Evolutionary conservation across 345 rosid species (phyloP), one percentile per base, ranked within the genome.

Genomic region (Salix arbutifolia): DNA sequence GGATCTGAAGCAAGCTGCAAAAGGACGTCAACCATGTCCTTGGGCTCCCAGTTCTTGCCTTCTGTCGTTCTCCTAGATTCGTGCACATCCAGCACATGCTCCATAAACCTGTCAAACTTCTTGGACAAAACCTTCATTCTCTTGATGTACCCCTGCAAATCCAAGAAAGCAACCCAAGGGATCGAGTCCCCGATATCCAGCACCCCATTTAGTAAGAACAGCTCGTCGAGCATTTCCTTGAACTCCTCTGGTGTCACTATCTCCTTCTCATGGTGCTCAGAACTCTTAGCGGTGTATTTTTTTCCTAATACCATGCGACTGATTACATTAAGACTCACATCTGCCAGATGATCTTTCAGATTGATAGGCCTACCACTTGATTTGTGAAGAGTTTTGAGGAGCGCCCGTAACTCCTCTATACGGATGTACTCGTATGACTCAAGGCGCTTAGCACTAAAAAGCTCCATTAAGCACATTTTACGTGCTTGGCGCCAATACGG

Each of bases 401-500:
- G 72, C 17, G 77, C 38, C 5, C 67, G 80, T 14, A 83, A 8
- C 77, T 91, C 96, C 74, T 91, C 88, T 30, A 25, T 74, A 61
- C 96, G 75, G 25, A 88, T 89, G 76, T 89, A 88, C 82, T 88
- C 90, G 28, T 35, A 91, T 0, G 91, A 89, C 58, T 84, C 90
- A 1, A 91, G 83, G n/a, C 91, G 83, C 77, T 84, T 91, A 1
- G 83, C 85, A 61, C 91, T 89, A 56, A 91, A 91, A 67, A 91
- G 86, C 74, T 89, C 91, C 79, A 77, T 84, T 2, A 88, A 66
- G 50, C 93, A 91, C 86, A 89, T 83, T 67, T 87, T 88, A 0
- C 93, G 82, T 0, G 94, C 94, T 64, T 89, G 94, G 1, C 92
- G 89, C 91, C 89, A 88, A 46, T 91, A 91, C 0, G 93, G 80